phyloP scores from a whole-genome alignment of 257 asterid species.

The Nicotiana obtusifolia region DNA sequence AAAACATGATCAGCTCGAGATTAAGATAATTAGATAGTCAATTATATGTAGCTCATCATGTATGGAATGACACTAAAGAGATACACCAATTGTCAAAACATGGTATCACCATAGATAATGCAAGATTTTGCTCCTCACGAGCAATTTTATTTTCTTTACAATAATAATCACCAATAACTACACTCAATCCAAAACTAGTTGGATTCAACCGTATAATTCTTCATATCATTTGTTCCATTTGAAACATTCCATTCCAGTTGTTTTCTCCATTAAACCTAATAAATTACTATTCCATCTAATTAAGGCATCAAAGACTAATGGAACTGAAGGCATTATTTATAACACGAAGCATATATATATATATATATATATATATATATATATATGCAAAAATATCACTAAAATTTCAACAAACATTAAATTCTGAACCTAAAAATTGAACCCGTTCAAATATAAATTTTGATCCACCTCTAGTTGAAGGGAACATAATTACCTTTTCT shows the following conservation, averaged over 20 bases:
- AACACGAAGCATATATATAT: neutral
- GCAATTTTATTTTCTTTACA: neutral
- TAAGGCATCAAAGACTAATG: too few relatives aligned
- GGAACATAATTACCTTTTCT: constrained; percentile 46
- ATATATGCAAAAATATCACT: neutral
- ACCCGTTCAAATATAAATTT: neutral
- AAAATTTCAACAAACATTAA: neutral
- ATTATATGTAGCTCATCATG: neutral
- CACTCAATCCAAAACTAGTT: neutral
- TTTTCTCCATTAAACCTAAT: neutral
- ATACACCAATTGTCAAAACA: neutral
- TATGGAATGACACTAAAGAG: neutral
- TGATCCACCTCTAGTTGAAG: neutral
- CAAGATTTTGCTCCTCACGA: neutral
- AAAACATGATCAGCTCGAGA: neutral
- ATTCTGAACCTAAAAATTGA: neutral
- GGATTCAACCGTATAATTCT: too few relatives aligned
- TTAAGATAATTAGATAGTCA: neutral
- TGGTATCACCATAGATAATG: neutral
- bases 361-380: neutral
- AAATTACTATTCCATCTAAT: neutral
- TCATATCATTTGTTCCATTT: neutral
- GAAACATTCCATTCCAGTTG: neutral
- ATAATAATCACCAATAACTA: neutral
- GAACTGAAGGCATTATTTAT: neutral